Evolutionary conservation across 495 filamentous ascomycete species (phyloP), one percentile per base, ranked within the genome.

Genomic region (Podospora appendiculata): DNA sequence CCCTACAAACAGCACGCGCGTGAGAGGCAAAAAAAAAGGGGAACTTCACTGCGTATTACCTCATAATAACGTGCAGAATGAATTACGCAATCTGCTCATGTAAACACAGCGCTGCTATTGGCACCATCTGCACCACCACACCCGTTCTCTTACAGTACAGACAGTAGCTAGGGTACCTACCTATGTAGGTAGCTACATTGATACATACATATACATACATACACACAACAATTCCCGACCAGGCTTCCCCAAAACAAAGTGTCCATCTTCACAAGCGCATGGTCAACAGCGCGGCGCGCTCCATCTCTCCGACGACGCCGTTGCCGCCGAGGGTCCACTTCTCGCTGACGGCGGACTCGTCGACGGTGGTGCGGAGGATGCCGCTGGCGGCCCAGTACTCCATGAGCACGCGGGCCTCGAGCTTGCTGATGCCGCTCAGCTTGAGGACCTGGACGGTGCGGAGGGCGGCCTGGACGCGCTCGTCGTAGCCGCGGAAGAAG

Each of bases 371-470:
- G 48, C 86, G 79, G 61, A 94, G 64, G 59, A 96, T 72, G 14
- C 93, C 93, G 66, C 89, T 95, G 19, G 75, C 79, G 4, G 88
- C 91, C 71, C 90, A 97, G 70, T 96, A 97, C 75, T 96, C 93
- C 81, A 97, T 81, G 57, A 93, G 72, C 1, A 80, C 77, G 49
- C 86, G 79, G 38, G 91, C 83, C 71, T 97, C 91, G 18, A 73
- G 69, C 63, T 82, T 88, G 50, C 73, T 86, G 53, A 96, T 50
- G 5, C 88, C 85, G 32, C 70, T 70, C 19, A 95, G 58, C 11
- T 71, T 69, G 43, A 82, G 14, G 1, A 81, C 61, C 41, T 68
- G 58, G 11, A 75, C 74, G 32, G 58, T 66, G 55, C 79, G 70
- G 40, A 91, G 68, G 18, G 78, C 76, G n/a, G 79, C 68, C 33